These are phyloP conservation scores for Gautieria morchelliformis DNA, from an alignment of 768 basidiomycete genomes.

Conservation along the genomic window DNA sequence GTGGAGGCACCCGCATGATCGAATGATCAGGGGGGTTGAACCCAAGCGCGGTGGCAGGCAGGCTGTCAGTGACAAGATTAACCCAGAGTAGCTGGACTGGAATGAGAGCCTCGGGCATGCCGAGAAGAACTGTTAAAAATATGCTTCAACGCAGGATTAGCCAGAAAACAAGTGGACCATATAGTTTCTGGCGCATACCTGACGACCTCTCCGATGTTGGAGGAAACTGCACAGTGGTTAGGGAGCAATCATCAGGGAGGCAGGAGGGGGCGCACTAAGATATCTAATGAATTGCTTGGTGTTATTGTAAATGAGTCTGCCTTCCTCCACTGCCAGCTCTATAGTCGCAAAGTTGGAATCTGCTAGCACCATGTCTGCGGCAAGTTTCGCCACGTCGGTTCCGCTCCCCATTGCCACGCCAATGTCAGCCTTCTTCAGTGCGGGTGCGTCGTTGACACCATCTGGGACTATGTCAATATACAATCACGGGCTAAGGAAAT, in stretches of 20 bases:
- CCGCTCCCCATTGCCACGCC: conserved; percentile 99
- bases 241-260: neutral
- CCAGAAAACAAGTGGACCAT: neutral
- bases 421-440: conserved; percentile 93
- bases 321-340: conserved; percentile 94
- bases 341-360: conserved; percentile 98
- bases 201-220: conserved; percentile 96
- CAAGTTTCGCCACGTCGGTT: conserved; percentile 96
- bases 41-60: conserved; percentile 93
- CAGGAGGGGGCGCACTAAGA: conserved; percentile 53
- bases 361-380: conserved; percentile 95
- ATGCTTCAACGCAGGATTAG: conserved; percentile 37
- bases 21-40: conserved; percentile 96
- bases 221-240: conserved; percentile 52
- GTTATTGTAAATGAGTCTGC: conserved; percentile 96
- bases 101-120: conserved; percentile 99
- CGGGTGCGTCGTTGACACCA: conserved; percentile 97
- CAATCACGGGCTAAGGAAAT: conserved; percentile 8
- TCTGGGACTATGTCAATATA: conserved; percentile 67
- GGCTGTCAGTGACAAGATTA: conserved; percentile 93
- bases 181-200: conserved; percentile 10
- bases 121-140: conserved; percentile 92
- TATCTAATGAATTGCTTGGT: conserved; percentile 99
- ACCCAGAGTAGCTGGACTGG: conserved; percentile 98
- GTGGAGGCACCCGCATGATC: conserved; percentile 92